Conservation (phyloP, 345 rosid species). For the Durio zibethinus region DNA sequence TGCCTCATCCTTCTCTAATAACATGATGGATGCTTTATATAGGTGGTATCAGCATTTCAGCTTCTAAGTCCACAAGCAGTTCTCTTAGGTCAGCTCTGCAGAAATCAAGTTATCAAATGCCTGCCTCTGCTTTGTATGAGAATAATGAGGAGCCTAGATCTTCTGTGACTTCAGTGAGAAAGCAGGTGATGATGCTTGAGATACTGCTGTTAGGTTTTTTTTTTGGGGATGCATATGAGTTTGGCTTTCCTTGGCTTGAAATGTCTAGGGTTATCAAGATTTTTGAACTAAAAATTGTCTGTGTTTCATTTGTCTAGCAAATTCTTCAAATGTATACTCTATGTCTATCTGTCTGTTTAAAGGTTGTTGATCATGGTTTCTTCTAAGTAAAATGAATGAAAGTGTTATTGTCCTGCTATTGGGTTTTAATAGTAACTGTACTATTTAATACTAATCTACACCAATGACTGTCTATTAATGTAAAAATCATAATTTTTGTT, state of each 20-base stretch:
- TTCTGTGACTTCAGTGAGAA: slow-evolving; percentile 38
- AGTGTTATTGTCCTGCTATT: background rate
- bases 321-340: background rate
- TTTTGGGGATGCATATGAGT: background rate
- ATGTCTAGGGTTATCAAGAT: background rate
- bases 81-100: slow-evolving; percentile 50
- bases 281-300: background rate
- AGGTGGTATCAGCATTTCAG: slow-evolving; percentile 49
- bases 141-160: slow-evolving; percentile 43
- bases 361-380: background rate
- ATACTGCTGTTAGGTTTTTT: background rate
- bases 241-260: background rate
- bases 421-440: background rate
- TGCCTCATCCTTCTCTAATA: background rate
- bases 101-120: slow-evolving; percentile 69
- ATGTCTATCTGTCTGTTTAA: background rate
- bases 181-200: slow-evolving; percentile 38
- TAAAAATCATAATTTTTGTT: background rate
- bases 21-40: background rate
- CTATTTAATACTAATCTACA: background rate
- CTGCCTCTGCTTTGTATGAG: slow-evolving; percentile 89
- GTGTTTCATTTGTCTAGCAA: background rate
- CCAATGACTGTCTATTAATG: background rate
- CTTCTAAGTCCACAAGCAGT: slow-evolving; percentile 38
- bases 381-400: background rate